Percentiles rank a stretch among this genome's conserved stretches.
phyloP scores from a whole-genome alignment of 306 rosid genomes.

The Trifolium repens region DNA sequence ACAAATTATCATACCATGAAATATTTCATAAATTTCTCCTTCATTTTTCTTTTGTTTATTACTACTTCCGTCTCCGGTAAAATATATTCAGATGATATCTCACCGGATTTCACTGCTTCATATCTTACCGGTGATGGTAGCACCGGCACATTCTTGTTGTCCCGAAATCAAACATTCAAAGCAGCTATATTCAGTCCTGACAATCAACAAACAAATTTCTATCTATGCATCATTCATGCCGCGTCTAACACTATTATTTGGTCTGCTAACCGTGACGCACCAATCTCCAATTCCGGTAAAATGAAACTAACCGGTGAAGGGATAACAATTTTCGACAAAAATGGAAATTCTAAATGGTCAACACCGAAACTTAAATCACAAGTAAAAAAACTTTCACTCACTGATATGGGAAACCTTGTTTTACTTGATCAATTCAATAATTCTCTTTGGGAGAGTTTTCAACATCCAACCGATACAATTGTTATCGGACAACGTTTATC shows the following conservation, averaged over 20 bases:
- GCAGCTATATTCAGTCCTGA: slow-evolving; percentile 68
- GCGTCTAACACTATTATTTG: slow-evolving; percentile 71
- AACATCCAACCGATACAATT: slow-evolving; percentile 81
- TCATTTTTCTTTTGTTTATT: slow-evolving; percentile 44
- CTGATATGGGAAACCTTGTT: slow-evolving; percentile 77
- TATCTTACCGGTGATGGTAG: slow-evolving; percentile 51
- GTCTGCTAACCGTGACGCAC: slow-evolving; percentile 73
- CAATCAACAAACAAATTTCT: slow-evolving; percentile 55
- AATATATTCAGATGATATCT: slow-evolving; percentile 53
- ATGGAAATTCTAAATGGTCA: slow-evolving; percentile 69
- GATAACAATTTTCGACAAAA: slow-evolving; percentile 49
- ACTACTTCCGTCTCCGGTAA: slow-evolving; percentile 47
- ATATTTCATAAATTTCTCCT: slow-evolving; percentile 41
- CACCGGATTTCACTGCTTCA: slow-evolving; percentile 66
- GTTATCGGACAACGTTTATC: slow-evolving; percentile 73
- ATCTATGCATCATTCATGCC: slow-evolving; percentile 72
- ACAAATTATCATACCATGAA: slow-evolving; percentile 65
- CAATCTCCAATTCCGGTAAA: slow-evolving; percentile 64
- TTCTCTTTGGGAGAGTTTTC: slow-evolving; percentile 94
- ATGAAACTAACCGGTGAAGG: slow-evolving; percentile 61
- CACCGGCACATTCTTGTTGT: slow-evolving; percentile 67
- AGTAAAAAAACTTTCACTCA: slow-evolving; percentile 56
- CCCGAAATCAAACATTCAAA: slow-evolving; percentile 63
- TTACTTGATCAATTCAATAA: slow-evolving; percentile 65
- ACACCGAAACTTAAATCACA: slow-evolving; percentile 62